A percentile compares a stretch with the other conserved stretches of the same genome.
Evolutionary conservation across 2,329 filamentous ascomycete species (phyloP).

Genomic region (Venturia carpophila): DNA sequence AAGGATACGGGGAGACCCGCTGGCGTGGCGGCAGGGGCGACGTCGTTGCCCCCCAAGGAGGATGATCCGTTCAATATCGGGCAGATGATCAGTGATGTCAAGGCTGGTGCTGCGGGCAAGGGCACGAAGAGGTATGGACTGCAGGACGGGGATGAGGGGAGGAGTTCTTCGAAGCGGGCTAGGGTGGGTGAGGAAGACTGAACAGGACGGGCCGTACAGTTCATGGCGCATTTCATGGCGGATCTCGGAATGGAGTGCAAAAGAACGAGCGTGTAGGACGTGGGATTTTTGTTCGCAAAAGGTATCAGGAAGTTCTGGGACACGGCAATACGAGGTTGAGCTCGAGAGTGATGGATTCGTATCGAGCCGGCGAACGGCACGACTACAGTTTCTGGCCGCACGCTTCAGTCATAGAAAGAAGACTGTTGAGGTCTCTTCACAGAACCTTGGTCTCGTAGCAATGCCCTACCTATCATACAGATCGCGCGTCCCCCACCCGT

Average conservation of each 20-base stretch:
- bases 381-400: too few species aligned
- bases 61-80: constrained; percentile 90
- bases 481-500: not conserved
- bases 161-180: constrained; percentile 56
- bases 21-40: constrained; percentile 17
- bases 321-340: not conserved
- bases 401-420: too few species aligned
- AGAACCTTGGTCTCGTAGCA: not conserved
- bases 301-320: not conserved
- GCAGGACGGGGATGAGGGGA: constrained; percentile 52
- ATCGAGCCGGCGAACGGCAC: too few species aligned
- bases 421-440: not conserved
- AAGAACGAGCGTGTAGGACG: not conserved
- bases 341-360: not conserved
- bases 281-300: not conserved
- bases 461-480: not conserved
- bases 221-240: too few species aligned
- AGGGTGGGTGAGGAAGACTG: constrained; percentile 50
- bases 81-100: constrained; percentile 78
- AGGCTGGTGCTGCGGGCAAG: constrained; percentile 52
- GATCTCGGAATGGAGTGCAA: not conserved
- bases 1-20: constrained; percentile 54
- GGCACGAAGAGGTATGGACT: constrained; percentile 70
- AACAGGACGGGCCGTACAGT: too few species aligned
- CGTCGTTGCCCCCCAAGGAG: not conserved